phyloP scores from a whole-genome alignment of 2,329 filamentous ascomycete genomes.

The Thielaviopsis musarum region DNA sequence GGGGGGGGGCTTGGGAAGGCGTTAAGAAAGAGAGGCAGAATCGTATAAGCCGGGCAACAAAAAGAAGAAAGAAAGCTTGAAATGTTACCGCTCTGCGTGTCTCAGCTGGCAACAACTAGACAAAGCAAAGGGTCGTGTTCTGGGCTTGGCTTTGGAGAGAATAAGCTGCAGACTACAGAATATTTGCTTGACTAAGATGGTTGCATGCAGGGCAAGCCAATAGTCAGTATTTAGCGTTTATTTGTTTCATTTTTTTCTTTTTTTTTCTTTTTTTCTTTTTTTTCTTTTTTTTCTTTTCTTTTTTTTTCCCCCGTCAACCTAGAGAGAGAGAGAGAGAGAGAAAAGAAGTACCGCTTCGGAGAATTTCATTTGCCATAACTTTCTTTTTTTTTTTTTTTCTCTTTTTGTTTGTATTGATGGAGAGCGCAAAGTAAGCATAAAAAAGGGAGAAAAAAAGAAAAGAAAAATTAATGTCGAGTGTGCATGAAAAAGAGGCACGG shows the following conservation, averaged over 20 bases:
- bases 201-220: neutral
- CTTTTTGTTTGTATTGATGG: too few species aligned
- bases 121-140: neutral
- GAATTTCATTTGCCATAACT: too few species aligned
- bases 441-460: neutral
- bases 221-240: neutral
- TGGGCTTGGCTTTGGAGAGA: too few species aligned
- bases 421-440: neutral
- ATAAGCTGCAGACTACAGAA: neutral
- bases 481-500: neutral
- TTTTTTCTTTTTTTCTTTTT: too few species aligned
- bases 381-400: too few species aligned
- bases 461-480: neutral
- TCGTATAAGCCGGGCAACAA: neutral
- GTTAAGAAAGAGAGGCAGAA: neutral
- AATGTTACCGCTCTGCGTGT: too few species aligned
- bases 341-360: too few species aligned
- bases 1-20: too few species aligned
- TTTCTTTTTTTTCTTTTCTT: too few species aligned
- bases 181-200: neutral
- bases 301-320: too few species aligned
- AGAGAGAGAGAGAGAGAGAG: too few species aligned
- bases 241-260: neutral
- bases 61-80: neutral
- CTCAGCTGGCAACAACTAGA: neutral